These are phyloP conservation scores for Penicillium robsamsonii DNA, from an alignment of 495 filamentous ascomycete species.

Conservation along the genomic window DNA sequence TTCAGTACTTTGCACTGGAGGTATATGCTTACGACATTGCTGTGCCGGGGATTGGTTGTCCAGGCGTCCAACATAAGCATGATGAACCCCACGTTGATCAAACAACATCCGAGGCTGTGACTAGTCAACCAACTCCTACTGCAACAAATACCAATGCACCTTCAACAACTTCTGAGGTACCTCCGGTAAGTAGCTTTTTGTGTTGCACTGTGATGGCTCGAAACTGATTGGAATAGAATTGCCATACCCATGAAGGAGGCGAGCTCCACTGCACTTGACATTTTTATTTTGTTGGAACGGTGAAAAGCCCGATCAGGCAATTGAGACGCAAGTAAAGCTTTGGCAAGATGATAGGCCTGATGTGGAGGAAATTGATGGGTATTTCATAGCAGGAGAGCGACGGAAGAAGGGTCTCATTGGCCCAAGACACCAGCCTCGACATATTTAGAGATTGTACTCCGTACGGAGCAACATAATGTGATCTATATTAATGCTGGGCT, in stretches of 20 bases:
- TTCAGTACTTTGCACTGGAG: slow-evolving; percentile 60
- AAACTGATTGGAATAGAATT: slow-evolving; percentile 25
- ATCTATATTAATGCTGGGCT: not conserved
- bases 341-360: not conserved
- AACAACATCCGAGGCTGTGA: not conserved
- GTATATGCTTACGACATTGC: slow-evolving; percentile 55
- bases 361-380: not conserved
- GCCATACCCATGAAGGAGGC: slow-evolving; percentile 35
- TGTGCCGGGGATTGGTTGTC: slow-evolving; percentile 52
- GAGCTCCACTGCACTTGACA: slow-evolving; percentile 30
- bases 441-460: not conserved
- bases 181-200: slow-evolving; percentile 22
- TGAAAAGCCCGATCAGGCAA: not conserved
- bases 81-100: slow-evolving; percentile 8
- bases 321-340: not conserved
- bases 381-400: not conserved
- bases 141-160: slow-evolving; percentile 5
- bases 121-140: not conserved
- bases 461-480: not conserved
- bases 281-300: not conserved
- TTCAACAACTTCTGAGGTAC: slow-evolving; percentile 17
- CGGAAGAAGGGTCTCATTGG: not conserved
- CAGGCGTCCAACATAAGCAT: slow-evolving; percentile 30
- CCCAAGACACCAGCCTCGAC: not conserved
- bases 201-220: not conserved